Conservation (phyloP, 306 rosid genomes). For the Trichosanthes cucumerina region DNA sequence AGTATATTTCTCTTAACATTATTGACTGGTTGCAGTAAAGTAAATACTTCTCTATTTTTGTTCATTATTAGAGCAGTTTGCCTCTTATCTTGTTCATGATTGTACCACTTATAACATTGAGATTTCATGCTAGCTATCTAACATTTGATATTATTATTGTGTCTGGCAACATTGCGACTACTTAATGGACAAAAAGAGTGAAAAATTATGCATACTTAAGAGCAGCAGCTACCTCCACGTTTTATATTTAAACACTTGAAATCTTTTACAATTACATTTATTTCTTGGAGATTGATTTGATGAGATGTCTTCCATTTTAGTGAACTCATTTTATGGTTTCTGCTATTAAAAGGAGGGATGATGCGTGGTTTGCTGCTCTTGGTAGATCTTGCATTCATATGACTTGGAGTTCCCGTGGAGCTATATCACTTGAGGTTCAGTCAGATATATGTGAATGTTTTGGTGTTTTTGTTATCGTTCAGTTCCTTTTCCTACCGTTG, state of each 20-base stretch:
- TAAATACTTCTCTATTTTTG: background rate
- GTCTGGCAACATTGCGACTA: background rate
- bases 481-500: background rate
- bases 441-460: background rate
- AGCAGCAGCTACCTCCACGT: background rate
- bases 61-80: background rate
- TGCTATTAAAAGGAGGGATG: constrained; percentile 55
- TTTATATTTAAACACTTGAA: background rate
- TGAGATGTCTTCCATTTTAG: background rate
- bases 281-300: background rate
- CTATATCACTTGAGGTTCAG: constrained; percentile 76
- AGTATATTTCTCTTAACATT: background rate
- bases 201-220: background rate
- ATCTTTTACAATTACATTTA: background rate
- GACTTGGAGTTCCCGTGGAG: constrained; percentile 83
- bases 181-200: background rate
- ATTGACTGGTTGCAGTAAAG: background rate
- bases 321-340: constrained; percentile 12
- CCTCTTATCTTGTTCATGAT: constrained; percentile 1
- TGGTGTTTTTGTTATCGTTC: background rate
- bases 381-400: constrained; percentile 87
- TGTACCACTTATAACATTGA: background rate
- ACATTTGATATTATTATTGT: background rate
- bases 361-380: constrained; percentile 85
- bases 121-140: background rate